Evolutionary conservation across 2,329 filamentous ascomycete genomes (phyloP), one percentile per base, ranked within the genome.

Genomic region (Trichoderma aggressivum): DNA sequence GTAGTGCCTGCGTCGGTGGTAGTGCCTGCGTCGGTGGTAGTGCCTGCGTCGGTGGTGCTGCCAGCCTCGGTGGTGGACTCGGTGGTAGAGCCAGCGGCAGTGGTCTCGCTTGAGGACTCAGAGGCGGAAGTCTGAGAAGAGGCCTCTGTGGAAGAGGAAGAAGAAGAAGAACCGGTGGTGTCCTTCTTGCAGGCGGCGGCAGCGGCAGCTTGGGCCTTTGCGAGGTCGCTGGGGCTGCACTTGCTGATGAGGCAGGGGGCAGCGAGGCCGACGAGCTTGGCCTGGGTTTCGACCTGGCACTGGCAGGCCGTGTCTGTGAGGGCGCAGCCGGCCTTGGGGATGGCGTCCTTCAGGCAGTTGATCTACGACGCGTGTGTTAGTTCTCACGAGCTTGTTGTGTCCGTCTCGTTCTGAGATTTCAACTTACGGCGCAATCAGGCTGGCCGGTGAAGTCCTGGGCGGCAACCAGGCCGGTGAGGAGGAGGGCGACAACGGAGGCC

Each of bases 361-460:
- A 76, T 47, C 79, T 81, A 28, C 11, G n/a, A 34, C 30, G 30
- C 6, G 43, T 18, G 30, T 68, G 21, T 65, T 18, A 36, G 24
- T 32, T 24, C 8, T 18, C 16, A 24, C 12, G 43, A 61, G 28
- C 28, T n/a, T n/a, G n/a, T 3, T 7, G 43, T 21, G 43, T 24
- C 30, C n/a, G 24, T 18, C 24, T 24, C 11, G 30, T n/a, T 26
- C 36, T 56, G 32, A 1, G 28, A 34, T n/a, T 18, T 59, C 24
- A 28, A 79, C 82, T 73, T 81, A 85, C 83, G 74, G 82, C 81
- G 74, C 83, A 85, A 6, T 75, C 21, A 60, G 82, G 80, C 70
- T 81, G 73, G 47, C 77, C 79, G 30, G 72, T 53, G 63, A 83
- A 77, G 74, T 81, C 74, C 76, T 84, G 82, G 36, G 82, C 82